These are phyloP conservation scores for Diplodia intermedia DNA, from an alignment of 2,329 filamentous ascomycete genomes.

Conservation along the genomic window DNA sequence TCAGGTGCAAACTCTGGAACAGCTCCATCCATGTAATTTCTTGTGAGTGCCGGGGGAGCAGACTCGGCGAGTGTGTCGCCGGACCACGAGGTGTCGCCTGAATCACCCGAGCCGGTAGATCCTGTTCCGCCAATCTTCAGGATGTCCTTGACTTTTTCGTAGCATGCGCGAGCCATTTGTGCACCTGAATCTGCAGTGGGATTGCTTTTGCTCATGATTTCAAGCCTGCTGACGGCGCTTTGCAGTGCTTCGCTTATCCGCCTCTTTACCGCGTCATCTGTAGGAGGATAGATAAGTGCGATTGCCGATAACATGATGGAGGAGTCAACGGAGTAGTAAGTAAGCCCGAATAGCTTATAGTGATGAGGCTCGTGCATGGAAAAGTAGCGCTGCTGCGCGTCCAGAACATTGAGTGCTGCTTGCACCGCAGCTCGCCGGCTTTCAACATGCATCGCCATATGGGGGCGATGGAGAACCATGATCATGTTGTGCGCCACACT, in stretches of 20 bases:
- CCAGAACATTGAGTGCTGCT: conserved; percentile 5
- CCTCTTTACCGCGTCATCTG: conserved; percentile 10
- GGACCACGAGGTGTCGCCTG: neutral
- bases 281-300: conserved; percentile 5
- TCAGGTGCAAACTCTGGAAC: neutral
- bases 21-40: neutral
- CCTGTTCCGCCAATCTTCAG: neutral
- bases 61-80: neutral
- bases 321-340: neutral
- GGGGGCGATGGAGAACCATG: conserved; percentile 21
- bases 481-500: conserved; percentile 11
- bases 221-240: neutral
- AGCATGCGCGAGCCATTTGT: neutral
- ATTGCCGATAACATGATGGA: conserved; percentile 10
- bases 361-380: neutral
- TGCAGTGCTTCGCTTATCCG: conserved; percentile 3
- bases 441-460: conserved; percentile 16
- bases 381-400: conserved; percentile 15
- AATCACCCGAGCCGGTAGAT: conserved; percentile 4
- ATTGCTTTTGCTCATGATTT: neutral
- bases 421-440: conserved; percentile 16
- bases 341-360: conserved; percentile 19
- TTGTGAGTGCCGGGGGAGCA: neutral
- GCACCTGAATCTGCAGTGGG: conserved; percentile 2
- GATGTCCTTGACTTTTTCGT: conserved; percentile 12